Conservation (phyloP, 1,284 basidiomycete genomes). For the Ganoderma lingzhi region DNA sequence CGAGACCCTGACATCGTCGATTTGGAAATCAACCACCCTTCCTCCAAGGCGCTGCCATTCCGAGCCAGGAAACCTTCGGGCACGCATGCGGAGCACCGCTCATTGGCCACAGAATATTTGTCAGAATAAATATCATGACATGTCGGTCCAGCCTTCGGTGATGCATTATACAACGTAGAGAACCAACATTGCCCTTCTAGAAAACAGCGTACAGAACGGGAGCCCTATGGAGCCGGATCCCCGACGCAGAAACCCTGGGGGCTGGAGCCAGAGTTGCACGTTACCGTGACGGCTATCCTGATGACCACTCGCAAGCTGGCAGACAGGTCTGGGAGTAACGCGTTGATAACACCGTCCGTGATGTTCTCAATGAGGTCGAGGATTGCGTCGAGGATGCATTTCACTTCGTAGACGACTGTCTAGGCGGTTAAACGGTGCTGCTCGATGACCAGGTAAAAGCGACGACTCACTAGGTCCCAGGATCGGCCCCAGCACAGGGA, state of each 20-base stretch:
- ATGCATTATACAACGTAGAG: conserved; percentile 5
- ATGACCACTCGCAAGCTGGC: conserved; percentile 40
- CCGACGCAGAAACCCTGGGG: background rate
- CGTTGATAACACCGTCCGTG: conserved; percentile 56
- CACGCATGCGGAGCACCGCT: background rate
- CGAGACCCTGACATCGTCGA: background rate
- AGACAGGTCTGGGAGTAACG: conserved; percentile 45
- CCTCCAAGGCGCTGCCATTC: too few relatives aligned
- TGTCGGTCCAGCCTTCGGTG: conserved; percentile 14
- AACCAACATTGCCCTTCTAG: conserved; percentile 6
- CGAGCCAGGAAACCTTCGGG: too few relatives aligned
- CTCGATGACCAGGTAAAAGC: background rate
- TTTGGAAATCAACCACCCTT: background rate
- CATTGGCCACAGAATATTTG: background rate
- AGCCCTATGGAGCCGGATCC: background rate
- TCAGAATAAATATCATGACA: background rate
- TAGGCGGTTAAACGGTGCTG: conserved; percentile 2
- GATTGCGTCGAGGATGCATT: conserved; percentile 54
- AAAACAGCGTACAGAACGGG: background rate
- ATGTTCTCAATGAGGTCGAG: conserved; percentile 58
- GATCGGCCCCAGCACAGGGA: conserved; percentile 57
- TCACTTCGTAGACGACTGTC: conserved; percentile 56
- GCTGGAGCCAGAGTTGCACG: conserved; percentile 31
- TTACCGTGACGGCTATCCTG: conserved; percentile 33
- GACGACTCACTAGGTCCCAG: conserved; percentile 60